Base-by-base conservation (phyloP, 140 eudicot genomes). In the Flaveria floridana region DNA sequence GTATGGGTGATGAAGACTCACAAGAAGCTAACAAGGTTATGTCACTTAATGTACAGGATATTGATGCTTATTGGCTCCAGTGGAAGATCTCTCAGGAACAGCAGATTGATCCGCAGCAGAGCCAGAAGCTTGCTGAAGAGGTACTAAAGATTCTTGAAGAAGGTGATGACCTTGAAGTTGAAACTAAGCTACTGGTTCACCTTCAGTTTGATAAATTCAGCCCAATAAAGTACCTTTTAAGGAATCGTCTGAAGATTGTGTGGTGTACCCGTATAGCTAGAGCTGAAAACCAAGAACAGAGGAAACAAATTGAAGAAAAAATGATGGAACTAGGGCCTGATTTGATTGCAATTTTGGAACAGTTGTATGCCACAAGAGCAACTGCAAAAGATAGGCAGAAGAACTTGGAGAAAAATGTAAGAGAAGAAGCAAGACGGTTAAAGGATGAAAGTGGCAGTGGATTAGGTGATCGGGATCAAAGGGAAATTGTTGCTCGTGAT, bases 31-130 rank as follows among this genome's bases (percentile, higher is more conserved):
- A 82, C n/a, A 90, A 84, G 80, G 95, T 90, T 1, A 92, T 92
- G 95, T 70, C 82, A 8, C 72, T 92, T 82, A 89, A 89, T 74
- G 97, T 92, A 55, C 91, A 89, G 48, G 97, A 87, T 21, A 81
- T 92, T 70, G 97, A 92, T 92, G 97, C 95, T 37, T 89, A 89
- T 80, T 92, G 97, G 97, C 95, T 89, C 71, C 97, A 89, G 69
- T 82, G 97, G 82, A 92, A 87, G 83, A 89, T 92, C n/a, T 89
- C 97, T 0, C 95, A 89, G 68, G 91, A 82, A 61, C 96, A 86
- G 75, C 87, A 86, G 82, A 87, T 89, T 79, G 97, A 92, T 79
- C 90, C 96, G 1, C 96, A 92, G 51, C 89, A 89, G 81, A 87
- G 96, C 70, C 90, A 84, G 81, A 86, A 78, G 62, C 96, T 92